A percentile compares a stretch with the other conserved stretches of the same genome.
Evolutionary conservation across 139 green algal genomes (phyloP).

Genomic region (Auxenochlorella protothecoides): DNA sequence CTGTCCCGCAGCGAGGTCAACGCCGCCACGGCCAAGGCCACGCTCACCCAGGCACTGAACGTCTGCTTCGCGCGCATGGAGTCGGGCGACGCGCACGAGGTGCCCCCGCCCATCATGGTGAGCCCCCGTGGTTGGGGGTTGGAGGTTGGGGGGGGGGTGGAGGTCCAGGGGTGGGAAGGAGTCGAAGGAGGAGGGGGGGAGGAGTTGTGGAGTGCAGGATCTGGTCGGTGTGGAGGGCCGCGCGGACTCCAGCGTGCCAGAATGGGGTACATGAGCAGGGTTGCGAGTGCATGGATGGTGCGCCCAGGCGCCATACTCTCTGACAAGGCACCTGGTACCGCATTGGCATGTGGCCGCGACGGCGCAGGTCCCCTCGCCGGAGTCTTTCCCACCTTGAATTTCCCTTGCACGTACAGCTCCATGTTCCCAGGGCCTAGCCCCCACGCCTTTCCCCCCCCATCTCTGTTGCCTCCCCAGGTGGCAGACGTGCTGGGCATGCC

Average conservation of each 20-base stretch:
- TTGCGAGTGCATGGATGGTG: too few species aligned
- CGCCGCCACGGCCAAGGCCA: constrained; percentile 89
- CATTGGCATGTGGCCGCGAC: too few species aligned
- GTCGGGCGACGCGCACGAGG: constrained; percentile 24
- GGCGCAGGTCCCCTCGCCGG: too few species aligned
- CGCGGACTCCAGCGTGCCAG: neutral
- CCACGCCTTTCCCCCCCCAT: too few species aligned
- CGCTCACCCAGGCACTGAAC: constrained; percentile 84
- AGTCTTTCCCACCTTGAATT: too few species aligned
- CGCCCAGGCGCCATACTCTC: too few species aligned
- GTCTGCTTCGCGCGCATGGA: constrained; percentile 95
- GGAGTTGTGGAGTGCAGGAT: too few species aligned
- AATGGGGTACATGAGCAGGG: too few species aligned
- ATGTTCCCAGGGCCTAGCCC: too few species aligned
- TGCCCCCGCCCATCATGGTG: constrained; percentile 20
- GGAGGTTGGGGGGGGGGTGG: neutral
- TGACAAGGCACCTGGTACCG: too few species aligned
- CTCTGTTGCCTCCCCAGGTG: constrained; percentile 22
- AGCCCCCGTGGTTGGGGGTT: neutral
- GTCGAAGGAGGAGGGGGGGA: too few species aligned
- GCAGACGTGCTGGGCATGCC: constrained; percentile 58
- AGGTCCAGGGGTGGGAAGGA: neutral
- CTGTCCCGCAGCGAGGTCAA: constrained; percentile 74
- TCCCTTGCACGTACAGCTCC: too few species aligned
- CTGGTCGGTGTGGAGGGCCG: neutral